Conservation (phyloP, 306 rosid genomes). For the Vicia faba region DNA sequence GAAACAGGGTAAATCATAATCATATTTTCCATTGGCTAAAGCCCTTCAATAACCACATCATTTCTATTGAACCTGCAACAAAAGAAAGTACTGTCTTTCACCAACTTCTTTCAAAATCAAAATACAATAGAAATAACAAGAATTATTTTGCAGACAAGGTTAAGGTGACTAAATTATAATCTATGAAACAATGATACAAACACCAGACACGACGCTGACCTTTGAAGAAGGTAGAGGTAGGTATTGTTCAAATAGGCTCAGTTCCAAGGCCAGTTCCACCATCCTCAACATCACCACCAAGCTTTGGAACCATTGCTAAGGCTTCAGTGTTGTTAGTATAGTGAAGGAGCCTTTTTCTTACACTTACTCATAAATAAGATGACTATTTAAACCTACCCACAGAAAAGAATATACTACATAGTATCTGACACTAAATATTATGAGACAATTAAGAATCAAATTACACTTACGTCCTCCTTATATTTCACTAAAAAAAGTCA, state of each 20-base stretch:
- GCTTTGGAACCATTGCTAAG: slow-evolving; percentile 52
- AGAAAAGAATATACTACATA: slow-evolving; percentile 61
- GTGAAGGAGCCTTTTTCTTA: slow-evolving; percentile 25
- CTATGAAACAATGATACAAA: too few relatives aligned
- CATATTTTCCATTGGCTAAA: slow-evolving; percentile 34
- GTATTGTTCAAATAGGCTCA: slow-evolving; percentile 58
- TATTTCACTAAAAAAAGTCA: neutral
- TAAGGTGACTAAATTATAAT: too few relatives aligned
- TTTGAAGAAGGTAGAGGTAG: slow-evolving; percentile 25
- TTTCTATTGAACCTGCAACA: slow-evolving; percentile 57
- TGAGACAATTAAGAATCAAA: slow-evolving; percentile 10
- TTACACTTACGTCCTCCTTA: slow-evolving; percentile 39
- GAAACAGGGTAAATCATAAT: slow-evolving; percentile 36
- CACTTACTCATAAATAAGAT: slow-evolving; percentile 33
- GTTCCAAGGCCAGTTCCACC: slow-evolving; percentile 51
- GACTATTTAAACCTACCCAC: slow-evolving; percentile 44
- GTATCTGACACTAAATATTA: slow-evolving; percentile 45
- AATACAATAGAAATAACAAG: too few relatives aligned
- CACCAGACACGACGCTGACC: too few relatives aligned
- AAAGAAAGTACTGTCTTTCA: neutral
- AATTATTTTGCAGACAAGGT: too few relatives aligned
- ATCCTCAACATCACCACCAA: slow-evolving; percentile 44
- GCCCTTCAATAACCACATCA: slow-evolving; percentile 40
- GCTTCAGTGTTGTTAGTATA: slow-evolving; percentile 29
- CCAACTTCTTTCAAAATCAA: too few relatives aligned